A percentile compares a stretch with the other conserved stretches of the same genome.
phyloP scores from a whole-genome alignment of 2,329 filamentous ascomycete species.

The Curvularia spicifera region DNA sequence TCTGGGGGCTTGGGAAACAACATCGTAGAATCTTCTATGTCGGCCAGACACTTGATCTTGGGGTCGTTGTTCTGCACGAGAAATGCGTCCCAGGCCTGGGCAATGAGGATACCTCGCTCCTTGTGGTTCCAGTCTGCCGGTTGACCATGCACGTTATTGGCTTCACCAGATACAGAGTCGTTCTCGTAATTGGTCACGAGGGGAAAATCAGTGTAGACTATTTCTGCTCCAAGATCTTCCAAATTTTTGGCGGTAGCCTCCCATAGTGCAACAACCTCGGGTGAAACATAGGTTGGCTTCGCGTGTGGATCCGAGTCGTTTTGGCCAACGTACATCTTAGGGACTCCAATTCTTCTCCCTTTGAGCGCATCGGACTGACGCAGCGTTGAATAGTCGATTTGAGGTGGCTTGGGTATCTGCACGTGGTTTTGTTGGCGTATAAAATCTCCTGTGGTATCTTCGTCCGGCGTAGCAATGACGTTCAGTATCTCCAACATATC shows the following conservation, averaged over 20 bases:
- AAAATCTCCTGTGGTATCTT: conserved; percentile 57
- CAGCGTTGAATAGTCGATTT: conserved; percentile 48
- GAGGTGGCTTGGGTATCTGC: conserved; percentile 47
- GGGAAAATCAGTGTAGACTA: conserved; percentile 56
- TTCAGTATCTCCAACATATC: conserved; percentile 61
- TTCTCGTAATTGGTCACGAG: conserved; percentile 57
- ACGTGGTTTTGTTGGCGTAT: conserved; percentile 61
- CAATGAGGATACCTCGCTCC: conserved; percentile 58
- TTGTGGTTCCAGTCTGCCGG: conserved; percentile 56
- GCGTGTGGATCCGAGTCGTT: conserved; percentile 40
- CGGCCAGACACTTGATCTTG: conserved; percentile 47
- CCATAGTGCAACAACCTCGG: conserved; percentile 49
- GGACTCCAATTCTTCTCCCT: conserved; percentile 58
- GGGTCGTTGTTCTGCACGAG: conserved; percentile 52
- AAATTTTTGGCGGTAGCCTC: conserved; percentile 46
- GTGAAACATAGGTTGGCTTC: conserved; percentile 46
- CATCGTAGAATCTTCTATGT: conserved; percentile 48
- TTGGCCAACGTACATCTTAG: conserved; percentile 59
- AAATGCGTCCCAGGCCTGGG: conserved; percentile 62
- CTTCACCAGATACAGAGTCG: conserved; percentile 40
- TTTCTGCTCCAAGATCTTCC: conserved; percentile 51
- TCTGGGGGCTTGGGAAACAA: conserved; percentile 49
- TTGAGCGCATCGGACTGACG: conserved; percentile 42
- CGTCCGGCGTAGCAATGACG: conserved; percentile 56
- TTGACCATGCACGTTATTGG: conserved; percentile 53